Base-by-base conservation (phyloP, 805 yeast species). In the Metschnikowia peoriensis region DNA sequence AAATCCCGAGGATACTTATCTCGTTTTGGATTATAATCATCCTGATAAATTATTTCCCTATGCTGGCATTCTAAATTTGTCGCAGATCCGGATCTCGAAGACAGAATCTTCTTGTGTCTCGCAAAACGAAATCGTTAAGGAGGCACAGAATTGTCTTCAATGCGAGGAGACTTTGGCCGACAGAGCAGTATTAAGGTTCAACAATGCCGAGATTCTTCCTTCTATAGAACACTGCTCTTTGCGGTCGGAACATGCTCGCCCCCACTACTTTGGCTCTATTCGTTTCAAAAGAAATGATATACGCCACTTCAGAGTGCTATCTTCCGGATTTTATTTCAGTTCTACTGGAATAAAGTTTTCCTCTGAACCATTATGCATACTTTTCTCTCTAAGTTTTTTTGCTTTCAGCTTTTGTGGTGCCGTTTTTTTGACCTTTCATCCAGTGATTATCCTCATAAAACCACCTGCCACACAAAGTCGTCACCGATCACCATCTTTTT, bases 11-110 rank as follows among this genome's bases (percentile, higher is more conserved):
- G 10, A 10, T 2, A 2, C 12, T 4, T 3, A 32, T 27, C 10
- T 41, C 27, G 15, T 27, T 14, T 17, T 38, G 3, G 46, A 41
- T 7, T 37, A 38, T 16, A 44, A 43, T 17, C 8, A 38, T 15
- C 51, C 43, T 8, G 41, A 34, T 14, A 49, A 49, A 41, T 6
- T 49, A 7, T 44, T 49, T 16, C 52, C 48, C 11, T 49, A 49
- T n/a, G 40, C 45, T 34, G 52, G 48, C 5, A 44, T 44, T 16
- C 44, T 42, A 11, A 46, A 41, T 17, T 38, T 37, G 16, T 37
- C 46, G 11, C 16, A 12, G 12, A 38, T 16, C 15, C 8, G 17
- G 8, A 27, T 47, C 32, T 46, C 42, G 11, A 37, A 17, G 34
- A 15, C 41, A 2, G 12, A 6, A 15, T 7, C 38, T 11, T 11